A percentile compares a stretch with the other conserved stretches of the same genome.
These are phyloP conservation scores for Boechera divaricarpa DNA, from an alignment of 345 rosid species.

Conservation along the genomic window DNA sequence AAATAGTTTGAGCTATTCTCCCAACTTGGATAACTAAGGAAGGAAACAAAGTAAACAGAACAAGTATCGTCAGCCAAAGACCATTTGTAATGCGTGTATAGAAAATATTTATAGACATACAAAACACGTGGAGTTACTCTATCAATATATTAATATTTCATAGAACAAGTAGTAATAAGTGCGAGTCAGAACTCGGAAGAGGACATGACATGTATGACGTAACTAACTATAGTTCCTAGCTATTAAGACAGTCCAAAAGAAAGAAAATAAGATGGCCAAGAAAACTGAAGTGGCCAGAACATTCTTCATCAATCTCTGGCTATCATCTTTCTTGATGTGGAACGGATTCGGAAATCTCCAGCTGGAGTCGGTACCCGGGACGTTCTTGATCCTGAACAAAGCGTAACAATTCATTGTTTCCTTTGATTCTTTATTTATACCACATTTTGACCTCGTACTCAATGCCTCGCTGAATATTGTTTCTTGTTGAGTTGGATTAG, in stretches of 20 bases:
- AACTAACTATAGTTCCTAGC: conserved; percentile 16
- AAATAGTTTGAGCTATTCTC: no score
- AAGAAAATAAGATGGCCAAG: conserved; percentile 32
- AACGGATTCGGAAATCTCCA: conserved; percentile 23
- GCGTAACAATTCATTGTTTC: conserved; percentile 28
- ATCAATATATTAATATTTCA: background rate
- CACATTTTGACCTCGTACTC: conserved; percentile 37
- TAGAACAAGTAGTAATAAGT: background rate
- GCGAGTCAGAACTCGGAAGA: background rate
- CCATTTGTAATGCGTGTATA: no score
- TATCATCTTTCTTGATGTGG: conserved; percentile 30
- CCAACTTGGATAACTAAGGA: no score
- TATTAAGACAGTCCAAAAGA: conserved; percentile 21
- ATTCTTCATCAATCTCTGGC: conserved; percentile 27
- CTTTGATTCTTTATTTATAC: conserved; percentile 26
- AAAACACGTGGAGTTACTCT: conserved; percentile 1
- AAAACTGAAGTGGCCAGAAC: conserved; percentile 29
- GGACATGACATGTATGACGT: background rate
- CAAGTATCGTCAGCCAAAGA: no score
- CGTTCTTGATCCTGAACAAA: conserved; percentile 38
- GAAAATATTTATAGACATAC: background rate
- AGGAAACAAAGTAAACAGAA: no score
- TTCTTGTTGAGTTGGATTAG: conserved; percentile 34
- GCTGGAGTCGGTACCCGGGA: background rate
- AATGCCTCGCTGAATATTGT: conserved; percentile 25